Evolutionary conservation across 768 basidiomycete genomes (phyloP).

Genomic region (Pulveroboletus frians): DNA sequence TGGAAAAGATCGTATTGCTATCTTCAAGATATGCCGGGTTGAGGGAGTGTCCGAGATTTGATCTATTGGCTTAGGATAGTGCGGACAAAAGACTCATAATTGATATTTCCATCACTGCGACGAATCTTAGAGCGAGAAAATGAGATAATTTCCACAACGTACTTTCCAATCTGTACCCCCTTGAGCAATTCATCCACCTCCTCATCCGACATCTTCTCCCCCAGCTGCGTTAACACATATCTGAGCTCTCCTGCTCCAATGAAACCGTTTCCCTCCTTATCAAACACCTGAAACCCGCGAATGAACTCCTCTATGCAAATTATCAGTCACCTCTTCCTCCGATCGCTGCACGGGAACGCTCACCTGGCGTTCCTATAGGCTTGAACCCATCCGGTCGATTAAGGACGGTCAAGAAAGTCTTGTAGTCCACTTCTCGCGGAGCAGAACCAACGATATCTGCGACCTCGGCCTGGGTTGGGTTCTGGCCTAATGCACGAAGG

Average conservation of each 20-base stretch:
- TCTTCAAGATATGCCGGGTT: not conserved
- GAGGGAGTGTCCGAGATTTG: not conserved
- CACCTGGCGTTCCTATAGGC: constrained; percentile 92
- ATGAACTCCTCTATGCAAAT: constrained; percentile 87
- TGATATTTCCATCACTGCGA: constrained; percentile 88
- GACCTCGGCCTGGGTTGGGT: constrained; percentile 99
- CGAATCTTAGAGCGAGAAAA: not conserved
- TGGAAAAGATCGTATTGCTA: not conserved
- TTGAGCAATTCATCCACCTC: constrained; percentile 98
- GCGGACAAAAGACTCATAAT: constrained; percentile 95
- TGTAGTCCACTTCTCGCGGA: constrained; percentile 88
- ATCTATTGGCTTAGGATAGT: constrained; percentile 83
- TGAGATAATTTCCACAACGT: constrained; percentile 30
- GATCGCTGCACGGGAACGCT: constrained; percentile 16
- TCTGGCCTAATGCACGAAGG: constrained; percentile 90
- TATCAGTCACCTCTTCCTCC: not conserved
- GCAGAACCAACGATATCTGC: constrained; percentile 68
- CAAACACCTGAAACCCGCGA: constrained; percentile 98
- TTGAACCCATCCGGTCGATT: constrained; percentile 97
- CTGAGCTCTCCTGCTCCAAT: constrained; percentile 60
- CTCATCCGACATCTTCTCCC: constrained; percentile 97
- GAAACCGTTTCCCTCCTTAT: constrained; percentile 72
- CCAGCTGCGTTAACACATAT: constrained; percentile 92
- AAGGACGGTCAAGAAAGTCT: constrained; percentile 83
- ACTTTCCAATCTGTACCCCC: constrained; percentile 89